phyloP scores from a whole-genome alignment of 2,329 filamentous ascomycete genomes.

The Hirsutella minnesotensis region DNA sequence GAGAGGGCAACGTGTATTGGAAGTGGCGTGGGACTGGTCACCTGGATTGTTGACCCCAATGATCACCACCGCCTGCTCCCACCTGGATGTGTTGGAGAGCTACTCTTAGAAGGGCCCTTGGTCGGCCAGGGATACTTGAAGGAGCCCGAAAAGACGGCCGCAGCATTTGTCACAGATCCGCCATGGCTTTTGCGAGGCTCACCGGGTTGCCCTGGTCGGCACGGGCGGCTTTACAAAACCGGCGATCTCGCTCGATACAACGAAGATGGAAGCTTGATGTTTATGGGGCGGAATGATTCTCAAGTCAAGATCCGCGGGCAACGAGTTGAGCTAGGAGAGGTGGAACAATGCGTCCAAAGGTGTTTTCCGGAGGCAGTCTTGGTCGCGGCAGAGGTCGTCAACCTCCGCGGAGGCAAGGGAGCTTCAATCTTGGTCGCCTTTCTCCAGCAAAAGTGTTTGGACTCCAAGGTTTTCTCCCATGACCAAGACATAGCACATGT shows the following conservation, averaged over 20 bases:
- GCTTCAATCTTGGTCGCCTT: background rate
- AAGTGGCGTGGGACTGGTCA: too few species aligned
- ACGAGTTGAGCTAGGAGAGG: slow-evolving; percentile 33
- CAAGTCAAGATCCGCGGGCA: slow-evolving; percentile 50
- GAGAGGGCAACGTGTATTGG: too few species aligned
- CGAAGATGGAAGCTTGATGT: slow-evolving; percentile 26
- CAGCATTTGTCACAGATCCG: too few species aligned
- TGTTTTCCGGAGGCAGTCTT: slow-evolving; percentile 1
- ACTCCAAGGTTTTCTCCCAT: background rate
- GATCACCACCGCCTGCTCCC: too few species aligned
- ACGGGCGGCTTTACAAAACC: slow-evolving; percentile 30
- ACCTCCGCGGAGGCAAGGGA: background rate
- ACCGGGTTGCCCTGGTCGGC: too few species aligned
- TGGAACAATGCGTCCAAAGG: slow-evolving; percentile 9
- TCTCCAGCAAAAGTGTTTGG: background rate
- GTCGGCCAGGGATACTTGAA: too few species aligned
- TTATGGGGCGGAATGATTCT: slow-evolving; percentile 40
- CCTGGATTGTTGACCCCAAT: too few species aligned
- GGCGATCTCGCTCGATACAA: slow-evolving; percentile 33
- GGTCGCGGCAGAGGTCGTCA: slow-evolving; percentile 2
- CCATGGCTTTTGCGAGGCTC: too few species aligned
- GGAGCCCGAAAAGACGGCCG: too few species aligned
- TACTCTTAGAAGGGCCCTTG: too few species aligned
- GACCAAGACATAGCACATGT: background rate
- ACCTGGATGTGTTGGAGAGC: slow-evolving; percentile 10